Evolutionary conservation across 768 basidiomycete species (phyloP).

Genomic region (Rhizopogon rudus): DNA sequence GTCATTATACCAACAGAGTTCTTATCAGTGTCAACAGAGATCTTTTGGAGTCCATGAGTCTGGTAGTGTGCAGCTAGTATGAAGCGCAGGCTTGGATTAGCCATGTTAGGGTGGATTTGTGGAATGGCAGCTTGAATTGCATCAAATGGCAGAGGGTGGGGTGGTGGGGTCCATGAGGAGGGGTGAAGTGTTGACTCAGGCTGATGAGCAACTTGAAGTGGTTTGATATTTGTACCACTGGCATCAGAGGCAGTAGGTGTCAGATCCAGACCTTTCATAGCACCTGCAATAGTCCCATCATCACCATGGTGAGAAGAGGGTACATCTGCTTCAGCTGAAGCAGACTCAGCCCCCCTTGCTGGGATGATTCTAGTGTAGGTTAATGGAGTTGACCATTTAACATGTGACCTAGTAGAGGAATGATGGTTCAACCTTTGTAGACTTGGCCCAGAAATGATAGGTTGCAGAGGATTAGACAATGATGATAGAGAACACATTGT

Average conservation of each 20-base stretch:
- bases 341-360: not conserved
- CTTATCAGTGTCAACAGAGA: not conserved
- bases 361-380: not conserved
- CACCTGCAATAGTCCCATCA: not conserved
- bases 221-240: no score
- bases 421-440: not conserved
- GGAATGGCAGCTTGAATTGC: not conserved
- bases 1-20: not conserved
- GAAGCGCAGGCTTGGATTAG: not conserved
- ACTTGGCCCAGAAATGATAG: not conserved
- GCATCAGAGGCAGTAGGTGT: no score
- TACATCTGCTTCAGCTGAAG: not conserved
- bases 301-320: not conserved
- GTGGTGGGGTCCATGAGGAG: not conserved
- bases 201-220: not conserved
- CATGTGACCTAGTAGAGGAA: not conserved
- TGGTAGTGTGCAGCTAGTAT: not conserved
- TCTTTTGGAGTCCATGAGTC: no score
- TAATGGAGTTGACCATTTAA: constrained; percentile 3
- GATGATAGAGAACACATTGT: not conserved
- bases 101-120: not conserved
- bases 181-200: not conserved
- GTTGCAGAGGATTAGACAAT: no score
- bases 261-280: not conserved
- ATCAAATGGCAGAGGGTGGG: not conserved